Percentiles rank a stretch among this genome's conserved stretches.
Conservation (phyloP, 176 grass and related monocot species). For the Rhynchospora breviuscula region DNA sequence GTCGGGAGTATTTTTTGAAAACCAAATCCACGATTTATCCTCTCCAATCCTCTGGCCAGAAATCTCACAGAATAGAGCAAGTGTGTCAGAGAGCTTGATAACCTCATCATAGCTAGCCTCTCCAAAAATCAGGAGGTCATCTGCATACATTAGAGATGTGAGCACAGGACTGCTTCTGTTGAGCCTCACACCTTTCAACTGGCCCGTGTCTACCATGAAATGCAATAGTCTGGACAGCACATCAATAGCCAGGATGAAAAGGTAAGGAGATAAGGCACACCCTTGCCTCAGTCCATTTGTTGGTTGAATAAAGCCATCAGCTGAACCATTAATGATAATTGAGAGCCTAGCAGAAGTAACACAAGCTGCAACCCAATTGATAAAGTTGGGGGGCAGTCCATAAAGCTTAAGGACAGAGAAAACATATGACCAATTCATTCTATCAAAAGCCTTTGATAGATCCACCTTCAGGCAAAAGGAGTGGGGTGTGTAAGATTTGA, state of each 20-base stretch:
- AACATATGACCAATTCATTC: neutral
- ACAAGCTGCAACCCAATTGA: neutral
- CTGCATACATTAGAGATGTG: neutral
- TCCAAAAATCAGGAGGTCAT: neutral
- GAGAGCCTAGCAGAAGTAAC: neutral
- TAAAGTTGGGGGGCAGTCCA: neutral
- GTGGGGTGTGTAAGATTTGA: no score
- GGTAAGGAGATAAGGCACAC: neutral
- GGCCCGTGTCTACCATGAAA: no score
- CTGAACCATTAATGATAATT: neutral
- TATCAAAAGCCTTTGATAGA: neutral
- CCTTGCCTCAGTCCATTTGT: neutral
- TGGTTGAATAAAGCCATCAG: neutral
- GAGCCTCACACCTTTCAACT: neutral
- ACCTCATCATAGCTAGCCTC: neutral
- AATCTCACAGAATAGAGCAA: neutral
- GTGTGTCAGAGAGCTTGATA: neutral
- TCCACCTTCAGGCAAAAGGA: neutral
- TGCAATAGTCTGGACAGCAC: neutral
- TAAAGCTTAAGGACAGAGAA: neutral
- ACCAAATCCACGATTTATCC: neutral
- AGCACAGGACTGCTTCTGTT: neutral
- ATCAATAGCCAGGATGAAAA: neutral
- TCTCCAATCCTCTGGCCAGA: neutral
- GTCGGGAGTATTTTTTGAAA: neutral